Base-by-base conservation (phyloP, 1,284 basidiomycete genomes). In the Apiotrichum akiyoshidainum region DNA sequence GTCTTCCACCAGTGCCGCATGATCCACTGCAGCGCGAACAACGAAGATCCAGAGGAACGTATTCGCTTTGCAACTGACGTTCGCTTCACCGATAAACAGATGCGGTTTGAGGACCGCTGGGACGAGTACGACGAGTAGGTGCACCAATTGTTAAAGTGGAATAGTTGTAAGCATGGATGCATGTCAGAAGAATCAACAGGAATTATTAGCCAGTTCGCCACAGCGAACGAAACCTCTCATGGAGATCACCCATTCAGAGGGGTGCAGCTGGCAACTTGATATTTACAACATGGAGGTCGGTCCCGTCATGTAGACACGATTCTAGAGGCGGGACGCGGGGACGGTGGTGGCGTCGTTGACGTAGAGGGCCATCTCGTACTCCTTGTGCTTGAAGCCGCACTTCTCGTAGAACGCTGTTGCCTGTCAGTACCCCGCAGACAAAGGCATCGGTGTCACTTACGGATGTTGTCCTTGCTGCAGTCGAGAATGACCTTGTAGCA, bases 401-500 rank as follows among this genome's bases (percentile, higher is more conserved):
- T 97, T 98, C 78, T 92, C 83, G 78, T 99, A 99, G 80, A 99
- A 99, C 1, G 90, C 92, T 94, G 73, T 35, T 12, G 37, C 6
- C 33, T 12, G 54, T 54, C 26, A 60, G 56, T 47, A 52, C 7
- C 26, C 17, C n/a, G 19, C 21, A 22, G 22, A 21, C 21, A 16
- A 34, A 3, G 17, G 16, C 16, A 16, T 41, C 4, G 13, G 17
- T 12, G 8, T 10, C 0, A 53, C 92, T 78, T 75, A 96, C 93
- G 87, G 65, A 93, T 88, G 70, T 98, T 99, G 54, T 84, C 82
- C 63, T 91, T 86, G 72, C 85, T 92, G 78, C 95, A 99, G 76
- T 99, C 96, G 68, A 98, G 79, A 65, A 99, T 97, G 21, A 92
- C 92, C 86, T 99, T 97, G 81, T 97, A 97, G 78, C 89, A 86